These are phyloP conservation scores for Pyrus pyrifolia DNA, from an alignment of 306 rosid genomes.

Conservation along the genomic window DNA sequence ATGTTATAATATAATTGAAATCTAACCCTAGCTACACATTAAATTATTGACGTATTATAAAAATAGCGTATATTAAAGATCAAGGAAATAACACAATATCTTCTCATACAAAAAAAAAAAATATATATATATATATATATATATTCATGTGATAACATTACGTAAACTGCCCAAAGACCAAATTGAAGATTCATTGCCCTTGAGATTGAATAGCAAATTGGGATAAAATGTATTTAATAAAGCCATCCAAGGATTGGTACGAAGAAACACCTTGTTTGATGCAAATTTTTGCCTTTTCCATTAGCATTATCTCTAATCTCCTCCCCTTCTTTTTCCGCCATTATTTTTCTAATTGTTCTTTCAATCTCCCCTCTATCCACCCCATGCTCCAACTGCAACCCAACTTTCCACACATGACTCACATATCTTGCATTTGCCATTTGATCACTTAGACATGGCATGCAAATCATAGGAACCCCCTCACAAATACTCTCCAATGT, in stretches of 20 bases:
- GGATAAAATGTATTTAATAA: neutral
- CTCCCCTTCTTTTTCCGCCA: neutral
- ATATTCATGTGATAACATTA: too few relatives aligned
- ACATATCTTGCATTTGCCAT: neutral
- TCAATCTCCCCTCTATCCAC: neutral
- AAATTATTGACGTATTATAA: too few relatives aligned
- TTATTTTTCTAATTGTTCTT: neutral
- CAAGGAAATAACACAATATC: too few relatives aligned
- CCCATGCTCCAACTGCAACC: neutral
- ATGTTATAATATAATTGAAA: too few relatives aligned
- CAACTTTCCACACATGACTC: neutral
- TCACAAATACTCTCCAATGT: constrained; percentile 40
- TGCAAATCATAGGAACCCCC: constrained; percentile 1
- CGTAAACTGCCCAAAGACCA: too few relatives aligned
- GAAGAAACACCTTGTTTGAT: neutral
- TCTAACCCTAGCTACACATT: too few relatives aligned
- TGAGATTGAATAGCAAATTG: neutral
- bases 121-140: too few relatives aligned
- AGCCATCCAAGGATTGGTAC: neutral
- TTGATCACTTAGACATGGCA: neutral
- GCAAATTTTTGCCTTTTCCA: neutral
- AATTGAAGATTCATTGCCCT: too few relatives aligned
- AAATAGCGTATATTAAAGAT: too few relatives aligned
- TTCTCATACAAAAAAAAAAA: too few relatives aligned
- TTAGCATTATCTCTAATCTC: neutral